Conservation (phyloP, 2,329 filamentous ascomycete species). For the Microdochium trichocladiopsis region DNA sequence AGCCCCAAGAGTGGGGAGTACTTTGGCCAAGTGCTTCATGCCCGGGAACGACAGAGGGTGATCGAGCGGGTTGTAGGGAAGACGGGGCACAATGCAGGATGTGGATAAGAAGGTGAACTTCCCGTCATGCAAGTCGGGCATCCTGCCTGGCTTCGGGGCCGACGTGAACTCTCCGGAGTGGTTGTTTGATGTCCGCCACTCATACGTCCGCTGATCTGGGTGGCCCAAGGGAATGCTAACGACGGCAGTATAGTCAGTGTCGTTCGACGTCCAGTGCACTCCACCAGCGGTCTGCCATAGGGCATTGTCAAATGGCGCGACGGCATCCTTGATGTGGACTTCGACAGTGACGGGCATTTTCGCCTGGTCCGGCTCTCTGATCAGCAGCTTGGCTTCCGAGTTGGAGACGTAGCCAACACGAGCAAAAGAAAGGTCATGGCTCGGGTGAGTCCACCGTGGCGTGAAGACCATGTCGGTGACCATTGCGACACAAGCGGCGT, state of each 20-base stretch:
- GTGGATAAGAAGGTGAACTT: slow-evolving; percentile 87
- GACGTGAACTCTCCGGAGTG: slow-evolving; percentile 76
- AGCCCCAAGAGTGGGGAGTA: slow-evolving; percentile 63
- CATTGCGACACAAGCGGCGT: slow-evolving; percentile 60
- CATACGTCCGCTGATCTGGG: slow-evolving; percentile 66
- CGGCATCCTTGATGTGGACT: slow-evolving; percentile 47
- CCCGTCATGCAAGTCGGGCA: slow-evolving; percentile 52
- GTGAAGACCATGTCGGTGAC: slow-evolving; percentile 73
- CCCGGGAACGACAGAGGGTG: slow-evolving; percentile 80
- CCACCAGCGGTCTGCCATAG: slow-evolving; percentile 62
- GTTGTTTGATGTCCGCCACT: slow-evolving; percentile 82
- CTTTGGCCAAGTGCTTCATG: slow-evolving; percentile 66
- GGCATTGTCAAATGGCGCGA: slow-evolving; percentile 44
- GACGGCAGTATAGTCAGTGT: slow-evolving; percentile 75
- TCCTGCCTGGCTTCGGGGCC: slow-evolving; percentile 62
- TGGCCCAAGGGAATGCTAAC: slow-evolving; percentile 59
- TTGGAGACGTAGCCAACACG: slow-evolving; percentile 83
- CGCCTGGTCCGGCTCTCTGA: slow-evolving; percentile 73
- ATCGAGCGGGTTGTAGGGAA: slow-evolving; percentile 81
- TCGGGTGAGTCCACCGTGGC: slow-evolving; percentile 61
- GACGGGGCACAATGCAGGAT: slow-evolving; percentile 85
- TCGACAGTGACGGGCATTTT: slow-evolving; percentile 72
- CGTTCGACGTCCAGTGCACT: slow-evolving; percentile 59
- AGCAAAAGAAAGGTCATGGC: slow-evolving; percentile 74
- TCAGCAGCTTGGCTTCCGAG: slow-evolving; percentile 68